A percentile compares a stretch with the other conserved stretches of the same genome.
Conservation (phyloP, 1,284 basidiomycete species). For the Ceratobasidium sp. region DNA sequence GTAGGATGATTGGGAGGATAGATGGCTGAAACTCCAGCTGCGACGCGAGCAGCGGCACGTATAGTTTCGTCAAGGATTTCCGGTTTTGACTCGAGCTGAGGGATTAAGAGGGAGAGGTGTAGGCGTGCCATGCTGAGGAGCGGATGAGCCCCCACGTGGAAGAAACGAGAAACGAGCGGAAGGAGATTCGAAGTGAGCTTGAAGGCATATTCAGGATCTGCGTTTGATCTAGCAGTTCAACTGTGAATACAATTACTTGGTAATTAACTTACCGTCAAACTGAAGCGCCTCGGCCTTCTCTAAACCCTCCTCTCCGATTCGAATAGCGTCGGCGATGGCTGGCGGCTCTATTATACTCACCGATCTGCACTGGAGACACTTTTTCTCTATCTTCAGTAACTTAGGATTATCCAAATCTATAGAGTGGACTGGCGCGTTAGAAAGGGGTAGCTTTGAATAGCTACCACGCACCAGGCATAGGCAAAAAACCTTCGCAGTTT, state of each 20-base stretch:
- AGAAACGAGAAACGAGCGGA: conserved; percentile 67
- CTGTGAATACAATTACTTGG: conserved; percentile 12
- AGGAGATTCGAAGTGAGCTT: conserved; percentile 76
- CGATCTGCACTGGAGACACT: conserved; percentile 73
- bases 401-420: conserved; percentile 13
- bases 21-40: conserved; percentile 69
- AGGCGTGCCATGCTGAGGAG: conserved; percentile 80
- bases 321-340: conserved; percentile 68
- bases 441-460: conserved; percentile 67
- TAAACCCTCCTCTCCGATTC: conserved; percentile 77
- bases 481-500: conserved; percentile 54
- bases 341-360: conserved; percentile 65
- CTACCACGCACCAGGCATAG: conserved; percentile 70
- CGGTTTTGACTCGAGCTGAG: conserved; percentile 60
- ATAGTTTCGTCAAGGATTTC: conserved; percentile 69
- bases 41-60: conserved; percentile 69
- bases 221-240: conserved; percentile 1
- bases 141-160: conserved; percentile 78
- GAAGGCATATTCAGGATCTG: conserved; percentile 71
- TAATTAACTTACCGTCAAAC: conserved; percentile 64
- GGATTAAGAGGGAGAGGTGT: conserved; percentile 74
- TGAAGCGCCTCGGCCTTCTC: conserved; percentile 76
- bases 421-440: conserved; percentile 62
- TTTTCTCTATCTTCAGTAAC: conserved; percentile 63
- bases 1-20: conserved; percentile 82